Evolutionary conservation across 2,329 filamentous ascomycete species (phyloP).

Genomic region (Arachnopeziza araneosa): DNA sequence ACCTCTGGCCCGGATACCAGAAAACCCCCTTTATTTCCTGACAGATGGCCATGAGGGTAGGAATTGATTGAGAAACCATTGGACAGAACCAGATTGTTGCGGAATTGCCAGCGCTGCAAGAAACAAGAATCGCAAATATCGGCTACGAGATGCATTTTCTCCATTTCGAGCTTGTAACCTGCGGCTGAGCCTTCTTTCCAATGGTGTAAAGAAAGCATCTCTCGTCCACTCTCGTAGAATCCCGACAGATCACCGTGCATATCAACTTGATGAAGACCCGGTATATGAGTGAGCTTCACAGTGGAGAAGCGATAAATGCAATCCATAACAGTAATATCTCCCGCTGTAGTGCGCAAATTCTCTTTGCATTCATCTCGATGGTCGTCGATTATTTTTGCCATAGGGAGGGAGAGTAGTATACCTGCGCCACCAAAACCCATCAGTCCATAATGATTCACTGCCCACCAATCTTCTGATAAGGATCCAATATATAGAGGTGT

Average conservation of each 20-base stretch:
- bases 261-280: constrained; percentile 28
- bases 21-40: constrained; percentile 15
- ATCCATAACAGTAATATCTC: constrained; percentile 29
- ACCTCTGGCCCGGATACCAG: not conserved
- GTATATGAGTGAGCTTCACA: constrained; percentile 24
- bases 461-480: constrained; percentile 28
- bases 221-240: constrained; percentile 29
- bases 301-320: constrained; percentile 24
- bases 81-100: constrained; percentile 37
- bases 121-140: constrained; percentile 36
- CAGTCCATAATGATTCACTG: constrained; percentile 28
- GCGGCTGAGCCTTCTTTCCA: constrained; percentile 27
- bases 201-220: constrained; percentile 27
- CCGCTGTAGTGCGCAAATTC: constrained; percentile 24
- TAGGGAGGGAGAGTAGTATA: constrained; percentile 24
- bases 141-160: constrained; percentile 28
- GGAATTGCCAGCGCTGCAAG: constrained; percentile 40
- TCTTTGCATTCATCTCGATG: constrained; percentile 24
- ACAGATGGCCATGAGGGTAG: constrained; percentile 28
- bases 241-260: constrained; percentile 28
- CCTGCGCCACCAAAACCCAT: constrained; percentile 31
- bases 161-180: constrained; percentile 27
- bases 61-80: constrained; percentile 42
- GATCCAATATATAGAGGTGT: constrained; percentile 26
- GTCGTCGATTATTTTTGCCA: constrained; percentile 23